Percentiles rank a stretch among this genome's conserved stretches.
These are phyloP conservation scores for Populus pruinosa DNA, from an alignment of 345 rosid species.

Conservation along the genomic window DNA sequence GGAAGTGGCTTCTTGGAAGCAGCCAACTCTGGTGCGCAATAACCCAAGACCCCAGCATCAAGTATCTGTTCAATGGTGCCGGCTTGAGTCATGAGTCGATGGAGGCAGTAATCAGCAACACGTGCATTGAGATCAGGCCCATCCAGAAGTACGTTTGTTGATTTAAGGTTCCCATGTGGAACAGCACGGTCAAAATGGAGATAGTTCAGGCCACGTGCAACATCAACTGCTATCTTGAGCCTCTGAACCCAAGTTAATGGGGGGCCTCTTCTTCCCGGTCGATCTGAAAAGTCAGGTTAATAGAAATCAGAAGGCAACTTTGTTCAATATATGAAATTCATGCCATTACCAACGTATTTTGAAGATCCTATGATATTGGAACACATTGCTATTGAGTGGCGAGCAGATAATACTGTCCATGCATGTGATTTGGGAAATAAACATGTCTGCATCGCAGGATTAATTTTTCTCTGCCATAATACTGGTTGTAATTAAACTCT, in stretches of 20 bases:
- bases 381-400: background rate
- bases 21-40: constrained; percentile 91
- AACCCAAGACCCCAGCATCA: constrained; percentile 90
- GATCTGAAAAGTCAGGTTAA: constrained; percentile 48
- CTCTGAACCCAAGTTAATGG: constrained; percentile 79
- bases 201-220: constrained; percentile 98
- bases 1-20: constrained; percentile 85
- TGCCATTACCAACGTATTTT: background rate
- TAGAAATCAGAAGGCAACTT: constrained; percentile 5
- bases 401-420: background rate
- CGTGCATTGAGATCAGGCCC: constrained; percentile 95
- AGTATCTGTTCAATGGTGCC: constrained; percentile 91
- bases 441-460: background rate
- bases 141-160: constrained; percentile 74
- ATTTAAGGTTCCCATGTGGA: constrained; percentile 96
- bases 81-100: constrained; percentile 92
- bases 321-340: background rate
- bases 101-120: constrained; percentile 92
- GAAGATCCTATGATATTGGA: background rate
- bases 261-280: constrained; percentile 89
- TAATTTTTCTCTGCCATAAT: background rate
- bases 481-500: background rate
- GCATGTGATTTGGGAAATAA: background rate
- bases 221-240: constrained; percentile 84
- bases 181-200: constrained; percentile 96